phyloP scores from a whole-genome alignment of 345 rosid genomes.

The Aquilaria malaccensis region DNA sequence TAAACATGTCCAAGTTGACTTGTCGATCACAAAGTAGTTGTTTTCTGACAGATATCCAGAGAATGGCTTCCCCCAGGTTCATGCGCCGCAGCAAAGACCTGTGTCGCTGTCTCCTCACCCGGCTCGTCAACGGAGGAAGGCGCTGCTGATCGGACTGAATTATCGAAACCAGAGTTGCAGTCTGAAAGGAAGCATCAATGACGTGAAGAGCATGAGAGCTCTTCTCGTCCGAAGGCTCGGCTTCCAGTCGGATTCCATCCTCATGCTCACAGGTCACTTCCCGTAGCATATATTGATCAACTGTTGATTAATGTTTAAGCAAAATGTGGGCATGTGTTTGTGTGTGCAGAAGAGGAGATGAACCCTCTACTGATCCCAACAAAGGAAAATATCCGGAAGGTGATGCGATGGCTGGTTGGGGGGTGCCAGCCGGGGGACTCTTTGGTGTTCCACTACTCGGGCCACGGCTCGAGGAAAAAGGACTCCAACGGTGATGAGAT shows the following conservation, averaged over 20 bases:
- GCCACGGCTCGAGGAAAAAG: constrained; percentile 57
- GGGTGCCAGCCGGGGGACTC: constrained; percentile 74
- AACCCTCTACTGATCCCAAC: constrained; percentile 53
- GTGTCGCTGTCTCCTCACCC: constrained; percentile 18
- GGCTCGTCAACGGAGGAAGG: constrained; percentile 40
- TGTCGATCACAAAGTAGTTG: no score
- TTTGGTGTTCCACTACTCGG: constrained; percentile 73
- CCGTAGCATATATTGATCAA: background rate
- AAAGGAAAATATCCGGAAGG: constrained; percentile 57
- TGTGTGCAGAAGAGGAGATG: constrained; percentile 50
- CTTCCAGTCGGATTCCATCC: constrained; percentile 40
- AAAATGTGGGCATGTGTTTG: no score
- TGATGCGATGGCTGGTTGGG: constrained; percentile 63
- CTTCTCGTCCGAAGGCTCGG: constrained; percentile 44
- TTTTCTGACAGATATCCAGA: background rate
- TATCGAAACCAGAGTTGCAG: constrained; percentile 36
- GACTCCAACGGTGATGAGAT: constrained; percentile 50
- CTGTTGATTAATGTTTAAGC: no score
- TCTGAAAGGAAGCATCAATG: constrained; percentile 54
- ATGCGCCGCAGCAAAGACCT: constrained; percentile 6
- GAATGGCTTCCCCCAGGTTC: background rate
- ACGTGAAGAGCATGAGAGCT: constrained; percentile 47
- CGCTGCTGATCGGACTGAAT: constrained; percentile 56
- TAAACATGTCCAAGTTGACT: no score
- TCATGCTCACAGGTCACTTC: constrained; percentile 30